Conservation (phyloP, 139 green algal species). For the Micractinium conductrix region DNA sequence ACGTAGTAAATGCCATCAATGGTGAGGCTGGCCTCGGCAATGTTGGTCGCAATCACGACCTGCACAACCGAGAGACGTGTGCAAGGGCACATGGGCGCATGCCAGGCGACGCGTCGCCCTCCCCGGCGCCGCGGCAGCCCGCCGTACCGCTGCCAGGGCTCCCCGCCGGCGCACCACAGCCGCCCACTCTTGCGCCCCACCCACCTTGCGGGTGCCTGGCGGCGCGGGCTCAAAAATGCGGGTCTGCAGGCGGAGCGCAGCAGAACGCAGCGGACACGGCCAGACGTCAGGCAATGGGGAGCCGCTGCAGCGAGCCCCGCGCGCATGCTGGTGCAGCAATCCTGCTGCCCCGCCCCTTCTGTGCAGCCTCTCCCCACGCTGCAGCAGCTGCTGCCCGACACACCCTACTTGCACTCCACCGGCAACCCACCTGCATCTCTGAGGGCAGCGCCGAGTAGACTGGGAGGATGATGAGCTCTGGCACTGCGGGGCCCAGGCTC, state of each 20-base stretch:
- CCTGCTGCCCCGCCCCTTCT: too few relatives aligned
- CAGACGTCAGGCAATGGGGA: neutral
- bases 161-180: too few relatives aligned
- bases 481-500: slow-evolving; percentile 84
- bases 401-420: too few relatives aligned
- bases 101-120: too few relatives aligned
- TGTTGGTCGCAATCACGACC: slow-evolving; percentile 99
- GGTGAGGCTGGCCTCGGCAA: slow-evolving; percentile 97
- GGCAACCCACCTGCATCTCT: slow-evolving; percentile 69
- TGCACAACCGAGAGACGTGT: too few relatives aligned
- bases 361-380: too few relatives aligned
- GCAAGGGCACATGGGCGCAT: too few relatives aligned
- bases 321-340: too few relatives aligned
- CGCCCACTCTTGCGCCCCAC: too few relatives aligned
- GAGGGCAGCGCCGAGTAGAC: slow-evolving; percentile 88
- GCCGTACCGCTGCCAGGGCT: too few relatives aligned
- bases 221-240: slow-evolving; percentile 96
- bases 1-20: slow-evolving; percentile 99
- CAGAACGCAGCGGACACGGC: neutral
- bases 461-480: slow-evolving; percentile 95
- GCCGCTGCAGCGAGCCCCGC: neutral
- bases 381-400: too few relatives aligned
- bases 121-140: too few relatives aligned
- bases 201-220: slow-evolving; percentile 91
- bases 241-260: slow-evolving; percentile 68